Evolutionary conservation across 2,329 filamentous ascomycete genomes (phyloP), one percentile per base, ranked within the genome.

Genomic region (Verticillium longisporum): DNA sequence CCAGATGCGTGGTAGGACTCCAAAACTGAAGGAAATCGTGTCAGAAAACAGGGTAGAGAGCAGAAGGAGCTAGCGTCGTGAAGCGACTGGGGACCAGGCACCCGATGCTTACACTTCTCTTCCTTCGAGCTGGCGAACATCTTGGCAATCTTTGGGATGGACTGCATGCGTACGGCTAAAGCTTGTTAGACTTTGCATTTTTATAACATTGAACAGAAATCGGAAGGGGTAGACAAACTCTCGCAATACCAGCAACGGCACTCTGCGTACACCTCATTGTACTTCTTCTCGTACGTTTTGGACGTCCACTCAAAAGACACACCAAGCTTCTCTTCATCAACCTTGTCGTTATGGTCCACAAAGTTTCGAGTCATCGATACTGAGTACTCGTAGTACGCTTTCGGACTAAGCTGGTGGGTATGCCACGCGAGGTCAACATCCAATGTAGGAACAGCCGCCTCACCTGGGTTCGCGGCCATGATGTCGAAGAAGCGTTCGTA

Each of bases 201-300:
- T 5, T 11, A 21, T 4, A 53, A 10, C 15, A 5, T n/a, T 21
- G 45, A 18, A 13, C 21, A 10, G n/a, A 53, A 53, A 9, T 3
- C 7, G 18, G 21, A 53, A n/a, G n/a, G 36, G 38, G 38, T 41
- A 18, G 15, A 66, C 67, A 60, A 61, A 74, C 74, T 81, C 73
- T 92, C 89, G 74, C 90, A 93, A 73, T 91, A 90, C 88, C 88
- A 91, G 72, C 88, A 91, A 1, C 83, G 88, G 68, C 89, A 91
- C 71, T 88, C 86, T 3, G 82, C 85, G 71, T 91, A 93, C 10
- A 88, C 80, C 60, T 86, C 81, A 21, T 77, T 75, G 66, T 83
- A 91, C 15, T 76, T 70, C 45, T 83, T 82, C 67, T 88, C 83
- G 73, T 91, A 92, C 3, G 73, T 76, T 65, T 85, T 86, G 68